Percentiles rank a stretch among this genome's conserved stretches.
Conservation (phyloP, 495 filamentous ascomycete genomes). For the Xylaria acuta region DNA sequence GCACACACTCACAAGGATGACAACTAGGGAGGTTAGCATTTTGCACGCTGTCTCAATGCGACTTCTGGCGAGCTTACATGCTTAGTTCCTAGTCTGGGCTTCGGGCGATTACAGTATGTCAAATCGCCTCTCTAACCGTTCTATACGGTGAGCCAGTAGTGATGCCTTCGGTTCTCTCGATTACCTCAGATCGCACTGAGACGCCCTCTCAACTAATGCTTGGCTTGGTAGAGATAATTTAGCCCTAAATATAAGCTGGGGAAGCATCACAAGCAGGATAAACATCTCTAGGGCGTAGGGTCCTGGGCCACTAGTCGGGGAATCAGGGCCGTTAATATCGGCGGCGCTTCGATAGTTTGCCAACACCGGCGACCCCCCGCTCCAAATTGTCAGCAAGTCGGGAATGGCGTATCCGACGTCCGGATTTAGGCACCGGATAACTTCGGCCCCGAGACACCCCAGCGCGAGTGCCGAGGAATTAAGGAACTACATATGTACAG, state of each 20-base stretch:
- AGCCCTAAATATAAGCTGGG: not conserved
- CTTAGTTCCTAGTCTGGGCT: not conserved
- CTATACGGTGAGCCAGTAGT: not conserved
- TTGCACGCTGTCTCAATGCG: not conserved
- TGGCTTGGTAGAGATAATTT: not conserved
- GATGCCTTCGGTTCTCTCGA: not conserved
- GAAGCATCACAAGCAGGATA: too few relatives aligned
- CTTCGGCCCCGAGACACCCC: not conserved
- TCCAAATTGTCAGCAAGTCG: not conserved
- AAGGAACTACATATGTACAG: not conserved
- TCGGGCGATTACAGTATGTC: not conserved
- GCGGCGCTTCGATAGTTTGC: not conserved
- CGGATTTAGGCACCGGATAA: not conserved
- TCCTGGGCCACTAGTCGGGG: not conserved
- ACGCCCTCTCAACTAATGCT: not conserved
- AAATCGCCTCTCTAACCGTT: not conserved
- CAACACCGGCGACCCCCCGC: not conserved
- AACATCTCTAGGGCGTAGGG: not conserved
- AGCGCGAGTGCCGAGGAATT: not conserved
- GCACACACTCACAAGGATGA: not conserved
- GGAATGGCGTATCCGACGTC: not conserved
- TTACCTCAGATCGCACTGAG: not conserved
- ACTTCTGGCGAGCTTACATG: not conserved
- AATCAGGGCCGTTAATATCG: not conserved
- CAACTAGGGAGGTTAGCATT: not conserved